Evolutionary conservation across 179 eudicot genomes (phyloP), one percentile per base, ranked within the genome.

Genomic region (Heliamphora pulchella): DNA sequence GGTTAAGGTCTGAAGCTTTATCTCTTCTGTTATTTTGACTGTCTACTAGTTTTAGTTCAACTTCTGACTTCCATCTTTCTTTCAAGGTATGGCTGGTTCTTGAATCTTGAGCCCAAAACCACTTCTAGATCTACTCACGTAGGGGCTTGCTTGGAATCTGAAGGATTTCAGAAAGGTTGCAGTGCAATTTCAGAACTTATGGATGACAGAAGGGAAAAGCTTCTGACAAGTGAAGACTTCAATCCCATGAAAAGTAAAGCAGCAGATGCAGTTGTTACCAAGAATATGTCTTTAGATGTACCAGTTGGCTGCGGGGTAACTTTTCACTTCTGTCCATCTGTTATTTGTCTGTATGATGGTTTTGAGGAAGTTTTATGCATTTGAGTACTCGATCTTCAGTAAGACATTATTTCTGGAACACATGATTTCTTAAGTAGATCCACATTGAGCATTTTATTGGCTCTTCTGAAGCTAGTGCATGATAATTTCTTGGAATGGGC

Each of bases 41-140:
- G 39, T 14, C 11, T 65, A n/a, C 11, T 55, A 43, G 41, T 20
- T 31, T 53, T 62, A 39, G 13, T 51, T 78, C 64, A 61, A 43
- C 17, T 84, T 64, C 67, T 82, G 66, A 78, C 69, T 6, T 75
- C 31, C 6, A 22, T 83, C 61, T 31, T 57, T 79, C 79, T 66
- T 72, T 87, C 81, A 83, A 94, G 99, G 87, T 96, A 94, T 84
- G 98, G 97, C 79, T 96, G 99, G 99, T 82, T 86, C 79, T 80
- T 81, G 59, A 66, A 80, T 76, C 82, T 79, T 83, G 84, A 85
- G 79, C 76, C 74, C n/a, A 17, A 64, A 76, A 78, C 71, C 39
- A 18, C 80, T 82, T 76, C 82, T 71, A 55, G 31, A 77, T 47
- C 81, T 80, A 51, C 75, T 67, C 47, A 20, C 43, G 61, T n/a